Evolutionary conservation across 768 basidiomycete species (phyloP), one percentile per base, ranked within the genome.

Genomic region (Pholiota conissans): DNA sequence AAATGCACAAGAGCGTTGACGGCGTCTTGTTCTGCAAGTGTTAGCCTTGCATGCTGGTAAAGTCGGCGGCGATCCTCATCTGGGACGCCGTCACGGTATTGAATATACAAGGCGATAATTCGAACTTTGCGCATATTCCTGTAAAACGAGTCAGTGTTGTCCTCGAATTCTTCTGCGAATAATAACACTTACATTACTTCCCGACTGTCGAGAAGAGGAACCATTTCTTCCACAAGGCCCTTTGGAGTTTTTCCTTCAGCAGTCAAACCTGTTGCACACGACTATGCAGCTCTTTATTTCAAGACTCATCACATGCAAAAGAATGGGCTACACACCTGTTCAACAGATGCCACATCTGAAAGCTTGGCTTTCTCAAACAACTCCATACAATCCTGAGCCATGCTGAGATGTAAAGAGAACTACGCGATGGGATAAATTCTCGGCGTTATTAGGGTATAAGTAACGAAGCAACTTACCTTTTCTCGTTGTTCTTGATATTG

Each of bases 301-400:
- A 55, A 27, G 9, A 57, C 10, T 24, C 42, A 10, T 49, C 34
- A 61, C 51, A 58, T 82, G 24, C 2, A 29, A 22, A 45, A 56
- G 47, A 22, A 49, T 5, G 4, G 0, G 22, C 10, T 32, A 11
- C 62, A 16, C 58, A 80, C 95, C 85, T 98, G 96, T 71, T 99
- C 96, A 30, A 99, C 92, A 35, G 85, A 86, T 8, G 89, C 96
- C 0, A 93, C 82, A 20, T 86, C 75, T 9, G 93, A 82, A 47
- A 99, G 75, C 65, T 94, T 93, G 68, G 91, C 87, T 60, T 83
- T 84, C 69, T 95, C 95, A 64, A 98, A 99, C 35, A 94, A 81
- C 6, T 74, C 82, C 97, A 99, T 98, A 66, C 94, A 98, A 63
- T 96, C 93, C 70, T 98, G 93, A 0, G 96, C 96, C 92, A 99